Evolutionary conservation across 1,284 basidiomycete species (phyloP), one percentile per base, ranked within the genome.

Genomic region (Schizophyllum amplum): DNA sequence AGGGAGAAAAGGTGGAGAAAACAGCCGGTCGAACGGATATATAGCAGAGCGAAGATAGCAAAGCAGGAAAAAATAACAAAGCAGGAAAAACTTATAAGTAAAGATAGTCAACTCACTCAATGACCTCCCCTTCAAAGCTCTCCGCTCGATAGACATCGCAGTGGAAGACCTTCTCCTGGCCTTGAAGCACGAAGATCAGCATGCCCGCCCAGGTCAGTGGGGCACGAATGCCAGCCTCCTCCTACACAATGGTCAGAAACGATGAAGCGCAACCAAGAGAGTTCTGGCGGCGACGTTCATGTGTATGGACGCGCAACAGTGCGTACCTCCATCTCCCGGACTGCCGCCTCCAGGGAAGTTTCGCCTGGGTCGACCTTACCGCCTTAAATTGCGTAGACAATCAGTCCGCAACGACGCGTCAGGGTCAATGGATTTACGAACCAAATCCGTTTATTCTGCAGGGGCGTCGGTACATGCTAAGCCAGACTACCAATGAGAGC

Each of bases 141-240:
- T 79, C 74, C 0, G 84, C 83, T 4, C 75, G 72, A 63, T 82
- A 90, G 4, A 89, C 71, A 51, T 85, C 80, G 55, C 89, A 84
- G 55, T 87, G 75, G 61, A 84, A 85, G 1, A 83, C 83, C 65
- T 72, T 75, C 42, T 81, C 77, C 2, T 70, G 65, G 2, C 71
- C 77, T 51, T 77, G 71, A 42, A 66, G 72, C 22, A 80, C 67
- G 66, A 88, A 90, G 56, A 88, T 70, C 17, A 89, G 68, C 1
- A 73, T 78, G 6, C 86, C 87, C 52, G 73, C 77, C 54, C 82
- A 78, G 54, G 73, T 67, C 15, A 90, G 73, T 1, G 77, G 69
- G 0, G 85, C 82, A 15, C 71, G 72, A 49, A 92, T 81, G 0
- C 88, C 85, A 2, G 87, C 80, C 70, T 92, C 90, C 73, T 92